Evolutionary conservation across 768 basidiomycete genomes (phyloP).

Genomic region (Mycena floridula): DNA sequence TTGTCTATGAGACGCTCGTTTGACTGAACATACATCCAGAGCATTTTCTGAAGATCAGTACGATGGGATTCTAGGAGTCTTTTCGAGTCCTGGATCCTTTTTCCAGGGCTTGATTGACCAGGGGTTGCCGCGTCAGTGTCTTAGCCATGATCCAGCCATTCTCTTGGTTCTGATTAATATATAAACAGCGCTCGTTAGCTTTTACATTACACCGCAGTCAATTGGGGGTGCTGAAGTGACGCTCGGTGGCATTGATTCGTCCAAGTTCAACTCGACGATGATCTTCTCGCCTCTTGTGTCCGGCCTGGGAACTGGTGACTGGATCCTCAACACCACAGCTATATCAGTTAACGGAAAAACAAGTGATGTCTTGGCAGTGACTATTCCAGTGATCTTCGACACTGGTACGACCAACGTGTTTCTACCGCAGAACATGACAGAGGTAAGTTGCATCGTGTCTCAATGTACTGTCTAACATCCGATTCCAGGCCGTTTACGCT

Average conservation of each 20-base stretch:
- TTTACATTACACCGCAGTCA: constrained; percentile 19
- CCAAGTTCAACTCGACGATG: constrained; percentile 18
- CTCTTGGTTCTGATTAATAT: background rate
- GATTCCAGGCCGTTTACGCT: constrained; percentile 23
- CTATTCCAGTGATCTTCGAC: constrained; percentile 22
- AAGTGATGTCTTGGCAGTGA: background rate
- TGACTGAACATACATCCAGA: background rate
- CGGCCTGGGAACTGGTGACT: background rate
- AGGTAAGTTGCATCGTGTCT: constrained; percentile 14
- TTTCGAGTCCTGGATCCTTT: constrained; percentile 16
- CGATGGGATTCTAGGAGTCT: constrained; percentile 18
- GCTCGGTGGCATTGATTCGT: constrained; percentile 25
- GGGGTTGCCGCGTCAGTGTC: constrained; percentile 22
- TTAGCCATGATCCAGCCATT: too few relatives aligned
- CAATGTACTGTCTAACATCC: background rate
- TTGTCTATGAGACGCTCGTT: too few relatives aligned
- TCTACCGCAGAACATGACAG: constrained; percentile 19
- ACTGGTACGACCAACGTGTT: constrained; percentile 27
- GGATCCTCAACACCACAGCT: background rate
- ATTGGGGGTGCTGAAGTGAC: constrained; percentile 27
- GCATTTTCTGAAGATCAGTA: constrained; percentile 3
- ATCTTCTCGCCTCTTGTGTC: background rate
- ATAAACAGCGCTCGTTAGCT: constrained; percentile 20
- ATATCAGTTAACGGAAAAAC: background rate
- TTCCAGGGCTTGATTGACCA: constrained; percentile 17